Evolutionary conservation across 2,329 filamentous ascomycete species (phyloP), one percentile per base, ranked within the genome.

Genomic region (Exserohilum turcica): DNA sequence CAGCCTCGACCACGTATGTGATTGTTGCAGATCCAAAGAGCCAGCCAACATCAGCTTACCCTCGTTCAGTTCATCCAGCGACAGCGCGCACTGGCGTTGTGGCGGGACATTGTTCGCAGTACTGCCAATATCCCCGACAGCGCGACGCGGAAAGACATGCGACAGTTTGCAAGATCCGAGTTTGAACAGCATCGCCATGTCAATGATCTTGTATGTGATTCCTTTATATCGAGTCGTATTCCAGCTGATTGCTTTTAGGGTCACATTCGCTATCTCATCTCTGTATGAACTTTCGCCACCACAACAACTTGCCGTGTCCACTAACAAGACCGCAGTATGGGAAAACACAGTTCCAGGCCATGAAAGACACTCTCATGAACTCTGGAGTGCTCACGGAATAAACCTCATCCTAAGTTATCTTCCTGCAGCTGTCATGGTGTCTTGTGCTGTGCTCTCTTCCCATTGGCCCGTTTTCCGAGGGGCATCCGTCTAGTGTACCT

Each of bases 321-420:
- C 57, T 57, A 31, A 55, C 47, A 13, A 32, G 13, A 21, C 0
- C 16, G 9, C 50, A 78, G 73, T 77, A 72, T 15, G 79, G 79
- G 12, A 81, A 79, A 66, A 80, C 79, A 10, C 77, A 82, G 56
- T 77, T 81, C 31, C 79, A 81, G 56, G 72, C 73, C 12, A 80
- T 82, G 77, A 77, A 74, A 52, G 65, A 56, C 36, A 63, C 72
- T 10, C 59, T 74, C 1, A 65, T 73, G 33, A 74, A 74, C 43
- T 65, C 71, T 13, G 70, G 71, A 10, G 49, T 70, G 10, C 59
- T 72, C 28, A 61, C 39, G 28, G 63, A 64, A 63, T 67, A 32
- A 54, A 56, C 28, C 13, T 12, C 19, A 29, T 48, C 36, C 35
- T 28, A 7, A 19, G 46, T 31, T 32, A 51, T 12, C 5, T 48